Evolutionary conservation across 257 asterid species (phyloP), one percentile per base, ranked within the genome.

Genomic region (Solanum etuberosum): DNA sequence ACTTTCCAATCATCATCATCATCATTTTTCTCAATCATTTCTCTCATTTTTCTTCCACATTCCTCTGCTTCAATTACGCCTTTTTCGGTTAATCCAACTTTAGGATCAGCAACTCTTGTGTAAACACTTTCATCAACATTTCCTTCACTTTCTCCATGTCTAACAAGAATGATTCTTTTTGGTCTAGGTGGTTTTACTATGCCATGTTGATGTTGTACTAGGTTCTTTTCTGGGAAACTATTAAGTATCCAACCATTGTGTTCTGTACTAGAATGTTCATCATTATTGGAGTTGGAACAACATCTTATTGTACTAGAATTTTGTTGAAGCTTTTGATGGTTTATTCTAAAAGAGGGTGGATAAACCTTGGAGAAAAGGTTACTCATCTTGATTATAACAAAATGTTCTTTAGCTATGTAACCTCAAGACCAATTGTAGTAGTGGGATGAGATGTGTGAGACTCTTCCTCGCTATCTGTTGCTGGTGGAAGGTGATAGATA

Each of bases 101-200:
- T 94, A 3, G 98, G 96, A 90, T 95, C 98, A 1, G 98, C 96
- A 35, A 95, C 94, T 61, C 96, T 89, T 8, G 96, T 90, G 88
- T 95, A 95, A 14, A 94, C 92, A 15, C 93, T 86, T 83, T 95
- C 98, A 83, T 95, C 98, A 15, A 94, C 94, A 35, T 95, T 95
- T 27, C 98, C 98, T 68, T 92, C 93, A 86, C 98, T 94, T 88
- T 95, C 93, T 2, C 98, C 97, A 88, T 95, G 98, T 14, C 97
- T 90, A 4, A 95, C 97, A 2, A 95, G 94, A 27, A 95, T 91
- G 37, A 95, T 95, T 86, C 97, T 78, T 4, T 91, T 89, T 7
- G 98, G 97, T 82, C 97, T 88, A 6, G 96, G 97, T n/a, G 96
- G 97, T 87, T 88, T 90, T 1, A 87, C 20, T 40, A 63, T 27